Evolutionary conservation across 2,329 filamentous ascomycete species (phyloP).

Genomic region (Diaporthe velutina): DNA sequence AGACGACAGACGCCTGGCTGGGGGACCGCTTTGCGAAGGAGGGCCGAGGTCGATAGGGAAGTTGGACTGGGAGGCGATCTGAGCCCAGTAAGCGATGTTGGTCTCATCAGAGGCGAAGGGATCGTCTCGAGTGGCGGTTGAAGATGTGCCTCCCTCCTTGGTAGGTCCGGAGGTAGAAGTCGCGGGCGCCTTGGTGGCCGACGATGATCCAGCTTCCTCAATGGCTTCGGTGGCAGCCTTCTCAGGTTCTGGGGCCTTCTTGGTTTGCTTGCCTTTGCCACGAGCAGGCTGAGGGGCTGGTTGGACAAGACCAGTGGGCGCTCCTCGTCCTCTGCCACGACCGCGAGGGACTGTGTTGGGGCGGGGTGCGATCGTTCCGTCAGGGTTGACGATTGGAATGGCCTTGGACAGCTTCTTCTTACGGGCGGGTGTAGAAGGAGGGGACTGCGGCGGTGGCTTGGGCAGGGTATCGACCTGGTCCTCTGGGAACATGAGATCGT

Average conservation of each 20-base stretch:
- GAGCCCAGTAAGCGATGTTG: conserved; percentile 1
- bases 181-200: neutral
- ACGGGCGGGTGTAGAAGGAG: neutral
- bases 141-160: neutral
- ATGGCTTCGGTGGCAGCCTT: neutral
- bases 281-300: neutral
- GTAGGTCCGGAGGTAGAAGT: neutral
- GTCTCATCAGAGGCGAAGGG: neutral
- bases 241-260: neutral
- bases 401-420: conserved; percentile 34
- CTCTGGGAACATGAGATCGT: conserved; percentile 25
- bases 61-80: neutral
- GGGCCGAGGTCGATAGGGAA: neutral
- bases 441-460: neutral
- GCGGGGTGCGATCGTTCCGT: neutral
- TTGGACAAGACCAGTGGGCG: conserved; percentile 14
- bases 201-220: neutral
- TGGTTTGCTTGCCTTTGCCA: neutral
- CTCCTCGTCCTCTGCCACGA: neutral
- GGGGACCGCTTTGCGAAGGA: neutral
- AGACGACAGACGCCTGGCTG: neutral
- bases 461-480: neutral
- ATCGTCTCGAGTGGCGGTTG: neutral
- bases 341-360: neutral
- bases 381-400: conserved; percentile 26